These are phyloP conservation scores for Colletotrichum sp. DNA, from an alignment of 2,329 filamentous ascomycete species.

Conservation along the genomic window DNA sequence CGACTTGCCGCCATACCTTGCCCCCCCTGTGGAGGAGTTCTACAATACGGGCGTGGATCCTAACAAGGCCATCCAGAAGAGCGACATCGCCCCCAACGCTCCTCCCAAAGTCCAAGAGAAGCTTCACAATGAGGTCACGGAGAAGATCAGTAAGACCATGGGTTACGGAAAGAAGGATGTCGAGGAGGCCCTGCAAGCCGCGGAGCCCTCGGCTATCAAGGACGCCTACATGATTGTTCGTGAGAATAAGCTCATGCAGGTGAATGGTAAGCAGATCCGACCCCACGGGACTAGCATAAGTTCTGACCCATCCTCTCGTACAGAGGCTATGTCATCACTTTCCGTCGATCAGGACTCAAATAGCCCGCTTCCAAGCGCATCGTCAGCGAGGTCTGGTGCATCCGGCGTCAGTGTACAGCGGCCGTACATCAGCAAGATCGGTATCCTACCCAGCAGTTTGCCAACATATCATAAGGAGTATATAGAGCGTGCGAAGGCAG, in stretches of 20 bases:
- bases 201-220: slow-evolving; percentile 97
- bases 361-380: slow-evolving; percentile 59
- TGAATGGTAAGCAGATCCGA: slow-evolving; percentile 73
- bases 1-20: slow-evolving; percentile 85
- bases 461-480: slow-evolving; percentile 90
- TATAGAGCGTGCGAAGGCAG: slow-evolving; percentile 74
- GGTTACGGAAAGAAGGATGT: slow-evolving; percentile 95
- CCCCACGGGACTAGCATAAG: no score
- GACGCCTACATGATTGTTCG: slow-evolving; percentile 98
- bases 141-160: slow-evolving; percentile 98
- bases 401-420: slow-evolving; percentile 56
- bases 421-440: slow-evolving; percentile 81
- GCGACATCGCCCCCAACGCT: slow-evolving; percentile 80
- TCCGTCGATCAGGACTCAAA: slow-evolving; percentile 38
- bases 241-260: slow-evolving; percentile 97
- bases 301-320: background rate
- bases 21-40: slow-evolving; percentile 89
- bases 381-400: slow-evolving; percentile 58
- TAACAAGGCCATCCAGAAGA: slow-evolving; percentile 86
- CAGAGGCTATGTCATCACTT: slow-evolving; percentile 31
- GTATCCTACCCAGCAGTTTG: slow-evolving; percentile 88
- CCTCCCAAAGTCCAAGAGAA: slow-evolving; percentile 83
- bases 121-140: slow-evolving; percentile 89
- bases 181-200: slow-evolving; percentile 87
- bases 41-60: slow-evolving; percentile 93